Base-by-base conservation (phyloP, 1,284 basidiomycete species). In the Boletus calvinii region DNA sequence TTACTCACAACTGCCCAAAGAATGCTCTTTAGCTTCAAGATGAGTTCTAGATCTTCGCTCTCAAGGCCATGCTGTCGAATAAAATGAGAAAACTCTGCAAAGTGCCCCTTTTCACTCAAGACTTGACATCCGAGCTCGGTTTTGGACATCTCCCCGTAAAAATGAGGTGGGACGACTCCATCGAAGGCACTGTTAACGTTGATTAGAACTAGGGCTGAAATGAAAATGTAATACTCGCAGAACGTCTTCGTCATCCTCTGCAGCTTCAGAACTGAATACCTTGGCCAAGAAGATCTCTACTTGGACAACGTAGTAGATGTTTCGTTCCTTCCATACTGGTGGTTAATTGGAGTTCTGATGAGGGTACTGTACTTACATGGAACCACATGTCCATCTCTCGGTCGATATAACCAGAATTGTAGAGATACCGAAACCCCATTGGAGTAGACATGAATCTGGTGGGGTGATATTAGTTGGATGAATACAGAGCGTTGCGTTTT, bases 111-210 rank as follows among this genome's bases (percentile, higher is more conserved):
- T 55, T 94, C 91, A 49, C 85, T 81, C 39, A 99, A 74, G 12
- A 96, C 85, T 64, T 90, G 87, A 68, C 94, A 96, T 0, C 97
- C 97, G 49, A 95, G 86, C 46, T 90, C 87, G 1, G 97, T 99
- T 69, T 98, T 98, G 40, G 93, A 89, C 77, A 99, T 90, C 68
- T 98, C 94, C 20, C 96, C 95, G 62, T 98, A 97, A 72, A 99
- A 98, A 68, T 99, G 96, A 4, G 90, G 86, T 1, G 97, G 97
- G 1, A 94, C 89, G 2, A 87, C 85, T 12, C 90, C 90, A 50
- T 96, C 93, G 57, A 91, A 92, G n/a, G 79, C 76, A 31, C 86
- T 89, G 52, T 17, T 5, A 56, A 39, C 5, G 26, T 48, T 31
- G 49, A 44, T 53, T 22, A 60, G 50, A 39, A 22, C 11, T 30